A percentile compares a stretch with the other conserved stretches of the same genome.
Evolutionary conservation across 2,329 filamentous ascomycete species (phyloP).

Genomic region (Blumeria hordei): DNA sequence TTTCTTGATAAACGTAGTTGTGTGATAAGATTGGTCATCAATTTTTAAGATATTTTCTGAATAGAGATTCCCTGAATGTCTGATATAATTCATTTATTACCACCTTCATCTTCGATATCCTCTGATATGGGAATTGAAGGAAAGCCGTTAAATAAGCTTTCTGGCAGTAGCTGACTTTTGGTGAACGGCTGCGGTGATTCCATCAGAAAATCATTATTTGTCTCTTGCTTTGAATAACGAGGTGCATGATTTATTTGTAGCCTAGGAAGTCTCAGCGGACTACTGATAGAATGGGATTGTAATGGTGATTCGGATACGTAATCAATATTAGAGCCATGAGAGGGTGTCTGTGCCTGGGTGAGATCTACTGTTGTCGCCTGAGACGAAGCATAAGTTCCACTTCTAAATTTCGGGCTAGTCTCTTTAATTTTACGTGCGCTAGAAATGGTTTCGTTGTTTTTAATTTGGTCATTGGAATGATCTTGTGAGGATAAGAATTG

Average conservation of each 20-base stretch:
- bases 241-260: background rate
- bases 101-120: no score
- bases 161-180: conserved; percentile 28
- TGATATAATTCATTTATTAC: no score
- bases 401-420: background rate
- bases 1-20: no score
- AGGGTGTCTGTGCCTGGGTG: conserved; percentile 9
- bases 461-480: background rate
- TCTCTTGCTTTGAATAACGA: conserved; percentile 2
- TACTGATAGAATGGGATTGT: conserved; percentile 8
- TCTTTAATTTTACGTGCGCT: background rate
- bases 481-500: conserved; percentile 1
- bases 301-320: conserved; percentile 12
- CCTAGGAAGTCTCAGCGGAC: conserved; percentile 5
- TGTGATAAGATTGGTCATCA: no score
- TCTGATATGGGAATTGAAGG: conserved; percentile 8
- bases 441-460: background rate
- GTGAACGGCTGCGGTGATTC: conserved; percentile 19
- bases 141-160: conserved; percentile 20
- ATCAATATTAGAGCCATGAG: conserved; percentile 4
- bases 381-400: conserved; percentile 4
- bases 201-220: conserved; percentile 10
- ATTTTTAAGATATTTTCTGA: no score
- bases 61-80: no score
- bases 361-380: conserved; percentile 15